These are phyloP conservation scores for Neospermospora avenae DNA, from an alignment of 2,329 filamentous ascomycete genomes.

Conservation along the genomic window DNA sequence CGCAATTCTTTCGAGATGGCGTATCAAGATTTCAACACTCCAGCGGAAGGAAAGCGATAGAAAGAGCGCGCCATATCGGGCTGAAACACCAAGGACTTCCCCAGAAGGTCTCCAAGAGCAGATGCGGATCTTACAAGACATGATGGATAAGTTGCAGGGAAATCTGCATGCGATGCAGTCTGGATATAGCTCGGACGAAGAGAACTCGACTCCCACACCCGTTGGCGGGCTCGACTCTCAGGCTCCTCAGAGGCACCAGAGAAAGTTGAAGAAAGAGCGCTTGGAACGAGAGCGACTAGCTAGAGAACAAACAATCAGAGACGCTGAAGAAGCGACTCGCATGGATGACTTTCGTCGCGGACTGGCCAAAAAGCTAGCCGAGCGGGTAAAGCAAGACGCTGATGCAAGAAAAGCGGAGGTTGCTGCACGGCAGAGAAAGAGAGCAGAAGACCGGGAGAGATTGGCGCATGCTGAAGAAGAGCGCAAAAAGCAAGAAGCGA, in stretches of 20 bases:
- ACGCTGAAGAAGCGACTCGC: neutral
- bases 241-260: neutral
- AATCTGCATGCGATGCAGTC: neutral
- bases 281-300: slow-evolving; percentile 7
- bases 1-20: slow-evolving; percentile 14
- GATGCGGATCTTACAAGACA: slow-evolving; percentile 2
- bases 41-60: neutral
- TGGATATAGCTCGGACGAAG: neutral
- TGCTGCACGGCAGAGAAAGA: slow-evolving; percentile 13
- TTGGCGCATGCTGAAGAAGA: slow-evolving; percentile 4
- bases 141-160: neutral
- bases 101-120: neutral
- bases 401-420: too few relatives aligned
- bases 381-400: too few relatives aligned
- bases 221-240: neutral
- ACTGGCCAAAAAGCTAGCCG: slow-evolving; percentile 13
- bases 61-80: neutral
- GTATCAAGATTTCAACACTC: slow-evolving; percentile 9
- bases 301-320: slow-evolving; percentile 9
- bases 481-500: slow-evolving; percentile 12
- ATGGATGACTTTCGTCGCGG: slow-evolving; percentile 7
- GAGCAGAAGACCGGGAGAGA: slow-evolving; percentile 7
- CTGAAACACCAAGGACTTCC: neutral
- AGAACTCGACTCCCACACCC: neutral
- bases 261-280: neutral